A percentile compares a stretch with the other conserved stretches of the same genome.
phyloP scores from a whole-genome alignment of 2,329 filamentous ascomycete species.

The Calonectria pteridis region DNA sequence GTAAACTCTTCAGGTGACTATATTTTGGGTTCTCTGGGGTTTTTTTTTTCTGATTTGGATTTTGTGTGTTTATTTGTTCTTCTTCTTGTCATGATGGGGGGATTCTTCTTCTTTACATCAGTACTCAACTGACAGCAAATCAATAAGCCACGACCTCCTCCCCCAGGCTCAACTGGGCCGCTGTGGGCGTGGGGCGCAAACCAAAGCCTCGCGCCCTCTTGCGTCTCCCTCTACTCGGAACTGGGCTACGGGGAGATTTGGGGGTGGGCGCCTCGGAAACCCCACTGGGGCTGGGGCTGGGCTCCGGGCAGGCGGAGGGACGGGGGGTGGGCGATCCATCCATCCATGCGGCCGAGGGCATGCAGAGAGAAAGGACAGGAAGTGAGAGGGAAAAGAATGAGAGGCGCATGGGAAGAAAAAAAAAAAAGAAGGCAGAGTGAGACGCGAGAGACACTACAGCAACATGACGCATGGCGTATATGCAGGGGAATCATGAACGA shows the following conservation, averaged over 20 bases:
- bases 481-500: background rate
- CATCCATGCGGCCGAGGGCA: conserved; percentile 44
- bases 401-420: background rate
- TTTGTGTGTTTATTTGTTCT: background rate
- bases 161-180: background rate
- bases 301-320: conserved; percentile 46
- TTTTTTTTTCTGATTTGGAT: background rate
- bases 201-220: background rate
- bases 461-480: background rate
- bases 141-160: background rate
- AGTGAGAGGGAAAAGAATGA: background rate
- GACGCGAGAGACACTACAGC: background rate
- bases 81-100: background rate
- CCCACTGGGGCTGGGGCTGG: conserved; percentile 24
- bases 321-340: conserved; percentile 36
- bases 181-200: background rate
- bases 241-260: conserved; percentile 13
- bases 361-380: background rate
- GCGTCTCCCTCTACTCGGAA: conserved; percentile 17
- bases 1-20: background rate
- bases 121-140: background rate
- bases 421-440: background rate
- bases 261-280: conserved; percentile 18
- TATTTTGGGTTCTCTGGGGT: background rate
- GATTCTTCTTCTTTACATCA: background rate